These are phyloP conservation scores for Penicillium sp. DNA, from an alignment of 2,329 filamentous ascomycete genomes.

Conservation along the genomic window DNA sequence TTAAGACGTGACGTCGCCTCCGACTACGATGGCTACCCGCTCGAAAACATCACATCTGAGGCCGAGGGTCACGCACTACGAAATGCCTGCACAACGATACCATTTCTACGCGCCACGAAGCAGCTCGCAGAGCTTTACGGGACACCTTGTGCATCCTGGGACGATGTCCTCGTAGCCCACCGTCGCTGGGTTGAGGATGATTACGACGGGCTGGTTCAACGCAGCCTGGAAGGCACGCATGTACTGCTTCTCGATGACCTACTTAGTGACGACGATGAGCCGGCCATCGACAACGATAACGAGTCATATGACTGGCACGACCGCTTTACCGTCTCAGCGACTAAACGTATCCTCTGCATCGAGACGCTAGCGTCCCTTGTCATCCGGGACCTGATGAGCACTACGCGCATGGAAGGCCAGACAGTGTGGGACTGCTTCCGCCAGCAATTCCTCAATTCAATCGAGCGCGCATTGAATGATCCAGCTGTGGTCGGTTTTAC, in stretches of 20 bases:
- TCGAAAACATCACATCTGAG: slow-evolving; percentile 65
- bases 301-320: slow-evolving; percentile 62
- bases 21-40: slow-evolving; percentile 40
- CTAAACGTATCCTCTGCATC: slow-evolving; percentile 71
- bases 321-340: slow-evolving; percentile 57
- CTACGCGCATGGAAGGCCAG: slow-evolving; percentile 32
- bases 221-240: slow-evolving; percentile 67
- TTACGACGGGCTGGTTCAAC: slow-evolving; percentile 54
- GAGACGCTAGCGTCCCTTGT: slow-evolving; percentile 65
- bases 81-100: slow-evolving; percentile 57
- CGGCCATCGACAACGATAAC: slow-evolving; percentile 50
- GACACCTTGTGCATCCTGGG: slow-evolving; percentile 58
- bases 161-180: slow-evolving; percentile 49
- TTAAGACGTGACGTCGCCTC: slow-evolving; percentile 31
- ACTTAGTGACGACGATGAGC: slow-evolving; percentile 52
- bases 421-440: slow-evolving; percentile 25
- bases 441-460: slow-evolving; percentile 35
- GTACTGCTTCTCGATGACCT: slow-evolving; percentile 75
- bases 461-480: slow-evolving; percentile 57
- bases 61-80: slow-evolving; percentile 63
- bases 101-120: slow-evolving; percentile 64
- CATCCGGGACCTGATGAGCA: slow-evolving; percentile 46
- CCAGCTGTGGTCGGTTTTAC: slow-evolving; percentile 73
- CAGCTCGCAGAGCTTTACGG: slow-evolving; percentile 63
- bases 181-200: slow-evolving; percentile 45